Conservation (phyloP, 179 eudicot species). For the Monotropa hypopitys region DNA sequence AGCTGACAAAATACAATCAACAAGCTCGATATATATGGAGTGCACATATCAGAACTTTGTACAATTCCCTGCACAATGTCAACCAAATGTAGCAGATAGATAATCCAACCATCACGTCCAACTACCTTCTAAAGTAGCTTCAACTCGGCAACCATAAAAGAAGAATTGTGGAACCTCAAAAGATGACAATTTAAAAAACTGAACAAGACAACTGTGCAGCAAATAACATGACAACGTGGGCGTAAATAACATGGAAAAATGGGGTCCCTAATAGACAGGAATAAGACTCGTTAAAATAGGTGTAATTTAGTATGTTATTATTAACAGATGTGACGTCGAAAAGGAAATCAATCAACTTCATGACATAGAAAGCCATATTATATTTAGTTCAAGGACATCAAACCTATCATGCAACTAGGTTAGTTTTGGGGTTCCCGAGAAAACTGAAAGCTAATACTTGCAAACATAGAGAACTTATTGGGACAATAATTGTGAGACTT, state of each 20-base stretch:
- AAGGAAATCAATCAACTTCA: not conserved
- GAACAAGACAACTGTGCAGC: not conserved
- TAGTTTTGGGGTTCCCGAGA: not conserved
- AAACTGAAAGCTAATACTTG: not conserved
- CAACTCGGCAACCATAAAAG: not conserved
- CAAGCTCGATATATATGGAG: too few species aligned
- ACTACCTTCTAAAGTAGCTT: not conserved
- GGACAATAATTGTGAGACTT: not conserved
- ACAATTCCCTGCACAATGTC: not conserved
- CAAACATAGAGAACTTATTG: not conserved
- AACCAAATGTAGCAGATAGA: not conserved
- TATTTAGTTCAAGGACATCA: not conserved
- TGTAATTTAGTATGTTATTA: not conserved
- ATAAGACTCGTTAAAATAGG: not conserved
- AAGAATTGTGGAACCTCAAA: not conserved
- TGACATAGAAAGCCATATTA: not conserved
- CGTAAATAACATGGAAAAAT: not conserved
- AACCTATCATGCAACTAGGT: not conserved
- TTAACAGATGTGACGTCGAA: not conserved
- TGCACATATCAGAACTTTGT: not conserved
- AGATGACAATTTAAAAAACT: not conserved
- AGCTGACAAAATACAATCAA: too few species aligned
- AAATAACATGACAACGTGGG: not conserved
- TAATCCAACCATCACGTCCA: not conserved
- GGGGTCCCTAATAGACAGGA: not conserved